Evolutionary conservation across 2,329 filamentous ascomycete genomes (phyloP), one percentile per base, ranked within the genome.

Genomic region (Exophiala lecanii-corni): DNA sequence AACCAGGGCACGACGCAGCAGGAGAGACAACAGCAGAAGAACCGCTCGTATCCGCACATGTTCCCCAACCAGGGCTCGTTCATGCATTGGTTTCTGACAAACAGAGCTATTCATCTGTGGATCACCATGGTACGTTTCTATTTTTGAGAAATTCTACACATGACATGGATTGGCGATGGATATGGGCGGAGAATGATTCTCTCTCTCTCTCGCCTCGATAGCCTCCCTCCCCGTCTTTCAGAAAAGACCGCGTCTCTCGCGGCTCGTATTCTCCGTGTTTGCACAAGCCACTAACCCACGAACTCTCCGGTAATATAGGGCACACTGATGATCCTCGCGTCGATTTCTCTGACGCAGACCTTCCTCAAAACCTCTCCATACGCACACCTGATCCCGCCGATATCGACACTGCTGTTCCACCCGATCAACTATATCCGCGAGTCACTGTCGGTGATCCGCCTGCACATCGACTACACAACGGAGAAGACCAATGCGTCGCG

Each of bases 41-140:
- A 67, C 52, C 84, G 78, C 63, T 72, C 84, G 52, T 97, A 97
- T 62, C 92, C 92, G 1, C 83, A 89, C 56, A 82, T 94, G 76
- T 89, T 94, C 74, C 85, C 91, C 35, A 82, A 89, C 0, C 74
- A 84, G 60, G 87, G 88, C 4, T 86, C 84, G 0, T 88, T 87
- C 65, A 76, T 86, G 67, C 78, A 91, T 64, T 89, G 84, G 78
- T 89, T 97, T 64, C 73, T 94, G 62, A 81, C 86, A 55, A 91
- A 79, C 62, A 76, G 77, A 46, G 69, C 70, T 43, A 78, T 97
- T 43, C 91, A 98, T 65, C 65, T 87, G 19, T 84, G 78, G 63
- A 89, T 98, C 62, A 86, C 86, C 2, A 74, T 96, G 72, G 88
- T 94, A 73, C 46, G 76, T 62, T 21, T 18, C 21, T 28, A 21